phyloP scores from a whole-genome alignment of 2,329 filamentous ascomycete genomes.

The Alternaria angustiovoidea region DNA sequence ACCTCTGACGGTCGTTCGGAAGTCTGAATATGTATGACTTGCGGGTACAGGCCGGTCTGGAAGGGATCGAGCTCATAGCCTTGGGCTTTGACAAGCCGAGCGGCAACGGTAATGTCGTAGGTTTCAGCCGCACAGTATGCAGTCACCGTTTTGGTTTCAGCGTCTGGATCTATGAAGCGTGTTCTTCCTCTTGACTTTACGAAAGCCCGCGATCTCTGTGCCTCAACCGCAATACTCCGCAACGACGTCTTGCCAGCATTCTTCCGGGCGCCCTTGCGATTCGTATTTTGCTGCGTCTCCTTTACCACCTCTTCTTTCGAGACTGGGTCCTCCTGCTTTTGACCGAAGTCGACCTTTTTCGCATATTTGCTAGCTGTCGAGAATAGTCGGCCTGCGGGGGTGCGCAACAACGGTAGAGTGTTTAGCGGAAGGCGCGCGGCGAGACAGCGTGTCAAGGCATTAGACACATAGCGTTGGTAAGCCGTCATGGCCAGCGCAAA shows the following conservation, averaged over 20 bases:
- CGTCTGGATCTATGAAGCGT: constrained; percentile 57
- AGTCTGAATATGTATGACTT: constrained; percentile 68
- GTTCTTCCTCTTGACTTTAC: constrained; percentile 58
- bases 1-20: constrained; percentile 49
- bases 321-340: constrained; percentile 29
- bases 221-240: constrained; percentile 84
- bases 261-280: constrained; percentile 39
- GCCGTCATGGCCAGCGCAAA: constrained; percentile 35
- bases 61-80: constrained; percentile 71
- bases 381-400: constrained; percentile 20
- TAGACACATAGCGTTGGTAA: constrained; percentile 30
- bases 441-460: constrained; percentile 34
- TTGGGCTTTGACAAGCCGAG: constrained; percentile 64
- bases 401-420: constrained; percentile 7
- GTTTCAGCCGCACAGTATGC: constrained; percentile 74
- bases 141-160: constrained; percentile 63
- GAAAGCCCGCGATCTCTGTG: constrained; percentile 69
- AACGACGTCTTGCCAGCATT: constrained; percentile 60
- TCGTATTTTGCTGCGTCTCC: constrained; percentile 12
- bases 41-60: constrained; percentile 68
- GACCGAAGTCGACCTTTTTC: constrained; percentile 37
- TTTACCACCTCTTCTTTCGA: constrained; percentile 22
- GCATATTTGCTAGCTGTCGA: constrained; percentile 17
- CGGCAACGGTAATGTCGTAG: constrained; percentile 68
- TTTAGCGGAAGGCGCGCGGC: constrained; percentile 7